Evolutionary conservation across 331 rosid species (phyloP).

Genomic region (Rosa hybrid): DNA sequence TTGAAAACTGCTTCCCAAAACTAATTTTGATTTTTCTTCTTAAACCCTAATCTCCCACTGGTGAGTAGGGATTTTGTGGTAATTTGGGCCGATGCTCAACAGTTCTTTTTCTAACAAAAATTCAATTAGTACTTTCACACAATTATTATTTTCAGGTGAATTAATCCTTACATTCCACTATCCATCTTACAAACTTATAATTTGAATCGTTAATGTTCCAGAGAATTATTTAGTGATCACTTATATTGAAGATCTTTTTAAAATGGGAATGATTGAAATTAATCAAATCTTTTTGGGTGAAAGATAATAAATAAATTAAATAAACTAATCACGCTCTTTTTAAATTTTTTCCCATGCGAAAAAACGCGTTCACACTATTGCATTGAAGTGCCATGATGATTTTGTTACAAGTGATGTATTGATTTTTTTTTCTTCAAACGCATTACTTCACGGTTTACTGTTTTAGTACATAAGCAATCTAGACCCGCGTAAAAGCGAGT

Average conservation of each 20-base stretch:
- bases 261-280: background rate
- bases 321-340: background rate
- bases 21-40: slow-evolving; percentile 1
- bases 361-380: background rate
- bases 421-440: background rate
- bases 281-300: too few relatives aligned
- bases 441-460: too few relatives aligned
- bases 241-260: background rate
- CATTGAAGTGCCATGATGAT: background rate
- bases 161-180: background rate
- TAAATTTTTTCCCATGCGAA: background rate
- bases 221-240: background rate
- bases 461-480: too few relatives aligned
- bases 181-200: too few relatives aligned
- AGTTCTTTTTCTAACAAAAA: too few relatives aligned
- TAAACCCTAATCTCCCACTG: slow-evolving; percentile 26
- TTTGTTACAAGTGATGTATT: too few relatives aligned
- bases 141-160: too few relatives aligned
- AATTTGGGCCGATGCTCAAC: background rate
- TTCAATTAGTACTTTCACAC: too few relatives aligned
- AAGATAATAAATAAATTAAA: background rate
- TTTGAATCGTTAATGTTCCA: too few relatives aligned
- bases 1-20: too few relatives aligned
- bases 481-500: background rate
- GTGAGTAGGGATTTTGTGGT: background rate